Evolutionary conservation across 2,329 filamentous ascomycete species (phyloP), one percentile per base, ranked within the genome.

Genomic region (Ramularia endophylla): DNA sequence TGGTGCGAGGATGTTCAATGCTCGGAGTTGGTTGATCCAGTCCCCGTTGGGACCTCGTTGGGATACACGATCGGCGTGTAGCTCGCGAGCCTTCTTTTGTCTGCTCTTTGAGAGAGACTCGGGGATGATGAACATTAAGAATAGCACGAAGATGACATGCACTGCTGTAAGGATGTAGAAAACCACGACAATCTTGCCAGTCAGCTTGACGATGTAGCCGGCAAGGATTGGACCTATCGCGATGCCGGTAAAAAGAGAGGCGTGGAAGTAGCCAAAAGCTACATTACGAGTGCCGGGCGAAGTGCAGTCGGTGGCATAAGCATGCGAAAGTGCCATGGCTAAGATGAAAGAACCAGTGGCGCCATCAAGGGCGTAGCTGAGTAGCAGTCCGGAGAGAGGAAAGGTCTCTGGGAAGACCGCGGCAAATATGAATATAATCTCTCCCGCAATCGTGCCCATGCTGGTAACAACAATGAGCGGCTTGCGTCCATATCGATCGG

Each of bases 261-360:
- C 88, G 56, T 97, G 87, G 55, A 97, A 83, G 60, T 89, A 90
- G 5, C 87, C 89, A 62, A 97, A 92, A 4, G 81, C 79, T 6
- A 94, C 84, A 45, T 83, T 85, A 15, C 92, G 80, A 56, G 78
- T 79, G 20, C 85, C 83, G 0, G 88, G 85, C 3, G 84, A 72
- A 0, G 88, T 90, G 64, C 87, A 95, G 63, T 98, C 92, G 29
- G 87, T 82, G 9, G 85, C 83, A 63, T 97, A 98, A 0, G 90
- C 87, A 61, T 94, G 83, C 16, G 80, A 81, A 43, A 94, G 69
- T 33, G 83, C 80, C 70, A 84, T 84, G 19, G 83, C 83, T 1
- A 87, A 79, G 1, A 88, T 94, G 61, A 95, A 95, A 1, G 89
- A 95, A 6, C 92, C 92, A 8, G 81, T 81, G 4, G 95, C 58